Evolutionary conservation across 805 yeast species (phyloP).

Genomic region (Yueomyces sp.): DNA sequence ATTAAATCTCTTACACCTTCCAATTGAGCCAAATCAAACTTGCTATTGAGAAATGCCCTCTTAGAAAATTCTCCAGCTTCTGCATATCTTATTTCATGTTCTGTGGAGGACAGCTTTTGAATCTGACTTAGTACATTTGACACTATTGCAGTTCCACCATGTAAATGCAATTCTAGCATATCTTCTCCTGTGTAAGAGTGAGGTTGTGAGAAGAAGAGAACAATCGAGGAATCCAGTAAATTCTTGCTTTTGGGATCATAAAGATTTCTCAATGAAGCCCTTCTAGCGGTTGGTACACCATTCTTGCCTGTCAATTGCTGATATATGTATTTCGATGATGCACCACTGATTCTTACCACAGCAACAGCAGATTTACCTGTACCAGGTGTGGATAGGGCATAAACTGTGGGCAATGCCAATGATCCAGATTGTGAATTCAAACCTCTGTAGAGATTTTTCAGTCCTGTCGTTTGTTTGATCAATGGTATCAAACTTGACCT

Average conservation of each 20-base stretch:
- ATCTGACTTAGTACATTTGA: conserved; percentile 55
- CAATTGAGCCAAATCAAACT: conserved; percentile 74
- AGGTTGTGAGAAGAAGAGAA: conserved; percentile 58
- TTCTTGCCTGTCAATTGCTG: conserved; percentile 31
- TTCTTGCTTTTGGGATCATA: conserved; percentile 20
- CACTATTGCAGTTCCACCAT: conserved; percentile 86
- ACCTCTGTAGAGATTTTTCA: no score
- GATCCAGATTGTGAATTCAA: background rate
- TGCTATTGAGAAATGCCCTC: conserved; percentile 75
- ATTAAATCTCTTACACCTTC: conserved; percentile 85
- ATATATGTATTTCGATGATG: conserved; percentile 36
- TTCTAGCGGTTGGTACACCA: conserved; percentile 33
- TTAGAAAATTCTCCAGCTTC: conserved; percentile 87
- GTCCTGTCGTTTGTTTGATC: no score
- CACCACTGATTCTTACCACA: conserved; percentile 72
- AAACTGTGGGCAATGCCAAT: conserved; percentile 51
- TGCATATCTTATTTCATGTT: conserved; percentile 56
- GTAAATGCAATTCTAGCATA: conserved; percentile 74
- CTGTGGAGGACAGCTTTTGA: conserved; percentile 22
- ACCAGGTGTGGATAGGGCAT: conserved; percentile 78
- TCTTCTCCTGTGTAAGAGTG: conserved; percentile 89
- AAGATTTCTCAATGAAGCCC: conserved; percentile 46
- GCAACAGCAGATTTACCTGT: conserved; percentile 71
- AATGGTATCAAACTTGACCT: no score
- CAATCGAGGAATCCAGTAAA: conserved; percentile 66